Base-by-base conservation (phyloP, 345 rosid species). In the Gossypium arboreum region DNA sequence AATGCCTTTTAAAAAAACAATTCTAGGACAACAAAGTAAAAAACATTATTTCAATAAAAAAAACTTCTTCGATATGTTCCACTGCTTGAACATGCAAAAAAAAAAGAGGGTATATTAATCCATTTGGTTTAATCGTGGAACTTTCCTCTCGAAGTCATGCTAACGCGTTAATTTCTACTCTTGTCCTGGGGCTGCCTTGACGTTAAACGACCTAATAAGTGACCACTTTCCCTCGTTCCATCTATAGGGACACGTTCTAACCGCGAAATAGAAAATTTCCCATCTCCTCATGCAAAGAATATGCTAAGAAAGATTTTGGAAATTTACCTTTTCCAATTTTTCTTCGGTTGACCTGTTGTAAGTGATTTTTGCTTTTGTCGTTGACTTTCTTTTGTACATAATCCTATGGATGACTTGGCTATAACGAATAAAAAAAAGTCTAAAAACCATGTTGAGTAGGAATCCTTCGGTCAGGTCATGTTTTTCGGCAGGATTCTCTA, bases 401-500 rank as follows among this genome's bases (percentile, higher is more conserved):
- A 9, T 43, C 11, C 2, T 50, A 12, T 16, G 47, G 22, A 25
- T 20, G 55, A 10, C 16, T 67, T 34, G 22, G 5, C 15, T 25
- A 48, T 24, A 48, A 29, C 17, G 5, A 69, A 12, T 51, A 7
- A 47, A 69, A 29, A 45, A 2, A 51, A 24, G 57, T 25, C 51
- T 24, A 57, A 68, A 48, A 24, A 25, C 5, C 45, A 69, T 69
- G 73, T 34, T 48, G 27, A 50, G 45, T 48, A 5, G 77, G 51
- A 65, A 64, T 22, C 77, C 77, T 2, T 75, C 77, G 3, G 52
- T 75, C 41, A 52, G 77, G 11, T 17, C 77, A 29, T 75, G 72
- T 57, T 65, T 65, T 12, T 72, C 77, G 3, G 72, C 9, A 17
- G 65, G 71, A 54, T 51, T 13, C 51, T 74, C 64, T 0, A 61